Conservation (phyloP, 129 eudicot species). For the Centrapalus pauciflorus region DNA sequence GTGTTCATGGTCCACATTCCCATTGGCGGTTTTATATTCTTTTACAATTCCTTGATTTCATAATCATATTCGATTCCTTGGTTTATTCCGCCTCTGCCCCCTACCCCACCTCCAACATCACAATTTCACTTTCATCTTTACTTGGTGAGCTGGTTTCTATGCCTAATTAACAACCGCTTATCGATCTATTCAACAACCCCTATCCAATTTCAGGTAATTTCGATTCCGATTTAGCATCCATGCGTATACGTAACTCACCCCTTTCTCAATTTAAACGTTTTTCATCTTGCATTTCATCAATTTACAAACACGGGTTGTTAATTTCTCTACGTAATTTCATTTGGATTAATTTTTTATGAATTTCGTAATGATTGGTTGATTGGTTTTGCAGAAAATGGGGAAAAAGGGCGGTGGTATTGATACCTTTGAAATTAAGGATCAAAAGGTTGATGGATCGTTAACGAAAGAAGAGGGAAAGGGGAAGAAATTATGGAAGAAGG, state of each 20-base stretch:
- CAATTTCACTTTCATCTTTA: slow-evolving; percentile 14
- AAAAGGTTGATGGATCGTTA: slow-evolving; percentile 5
- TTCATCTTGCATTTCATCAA: neutral
- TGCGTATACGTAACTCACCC: slow-evolving; percentile 9
- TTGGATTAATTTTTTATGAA: neutral
- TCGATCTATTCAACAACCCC: slow-evolving; percentile 1
- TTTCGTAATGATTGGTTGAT: neutral
- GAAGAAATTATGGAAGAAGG: slow-evolving; percentile 84
- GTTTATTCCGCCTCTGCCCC: slow-evolving; percentile 23
- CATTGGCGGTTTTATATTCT: slow-evolving; percentile 25
- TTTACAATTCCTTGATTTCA: slow-evolving; percentile 27
- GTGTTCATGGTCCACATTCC: slow-evolving; percentile 18
- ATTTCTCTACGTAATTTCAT: neutral
- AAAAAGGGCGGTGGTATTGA: slow-evolving; percentile 13
- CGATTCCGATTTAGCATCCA: neutral
- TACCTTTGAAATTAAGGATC: slow-evolving; percentile 21
- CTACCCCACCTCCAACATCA: neutral
- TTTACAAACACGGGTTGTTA: neutral
- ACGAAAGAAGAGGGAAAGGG: slow-evolving; percentile 52
- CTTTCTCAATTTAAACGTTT: slow-evolving; percentile 1
- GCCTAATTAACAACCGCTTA: neutral
- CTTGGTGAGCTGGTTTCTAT: slow-evolving; percentile 3
- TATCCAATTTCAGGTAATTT: slow-evolving; percentile 25
- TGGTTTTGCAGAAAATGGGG: slow-evolving; percentile 22
- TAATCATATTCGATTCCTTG: slow-evolving; percentile 11